Percentiles rank a stretch among this genome's conserved stretches.
Evolutionary conservation across 192 early-diverging fungal species (phyloP).

Genomic region (Oehlia diaphana): DNA sequence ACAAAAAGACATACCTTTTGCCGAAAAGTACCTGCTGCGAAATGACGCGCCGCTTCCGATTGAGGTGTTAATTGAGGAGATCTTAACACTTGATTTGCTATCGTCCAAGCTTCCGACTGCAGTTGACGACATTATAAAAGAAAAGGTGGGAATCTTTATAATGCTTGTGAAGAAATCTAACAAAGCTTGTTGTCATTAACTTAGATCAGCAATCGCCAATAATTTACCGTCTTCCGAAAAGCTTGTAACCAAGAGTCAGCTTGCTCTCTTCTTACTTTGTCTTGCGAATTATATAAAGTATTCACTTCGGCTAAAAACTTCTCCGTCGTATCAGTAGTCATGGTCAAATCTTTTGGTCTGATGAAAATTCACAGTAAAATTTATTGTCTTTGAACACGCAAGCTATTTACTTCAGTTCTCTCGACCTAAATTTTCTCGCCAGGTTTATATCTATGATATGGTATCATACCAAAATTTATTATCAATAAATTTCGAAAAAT

Average conservation of each 20-base stretch:
- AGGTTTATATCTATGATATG: constrained; percentile 1
- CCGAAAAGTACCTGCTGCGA: constrained; percentile 89
- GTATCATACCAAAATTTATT: background rate
- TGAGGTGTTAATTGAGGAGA: constrained; percentile 40
- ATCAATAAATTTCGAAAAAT: background rate
- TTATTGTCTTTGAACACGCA: background rate
- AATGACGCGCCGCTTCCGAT: constrained; percentile 56
- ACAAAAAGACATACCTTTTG: constrained; percentile 62
- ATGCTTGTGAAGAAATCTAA: background rate
- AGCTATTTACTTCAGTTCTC: background rate
- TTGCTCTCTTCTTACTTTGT: constrained; percentile 43
- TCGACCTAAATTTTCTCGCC: background rate
- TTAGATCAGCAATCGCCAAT: background rate
- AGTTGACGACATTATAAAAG: constrained; percentile 16
- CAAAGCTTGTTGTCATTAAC: background rate
- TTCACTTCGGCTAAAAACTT: constrained; percentile 33
- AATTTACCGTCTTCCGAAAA: constrained; percentile 83
- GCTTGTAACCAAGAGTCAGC: constrained; percentile 77
- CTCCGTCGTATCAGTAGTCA: constrained; percentile 13
- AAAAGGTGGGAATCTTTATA: constrained; percentile 17
- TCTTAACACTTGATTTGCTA: constrained; percentile 71
- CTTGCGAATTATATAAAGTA: constrained; percentile 41
- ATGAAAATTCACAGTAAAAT: background rate
- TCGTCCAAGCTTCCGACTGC: constrained; percentile 78
- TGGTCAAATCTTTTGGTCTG: background rate